Evolutionary conservation across 2,329 filamentous ascomycete genomes (phyloP).

Genomic region (Gaeumannomyces sp.): DNA sequence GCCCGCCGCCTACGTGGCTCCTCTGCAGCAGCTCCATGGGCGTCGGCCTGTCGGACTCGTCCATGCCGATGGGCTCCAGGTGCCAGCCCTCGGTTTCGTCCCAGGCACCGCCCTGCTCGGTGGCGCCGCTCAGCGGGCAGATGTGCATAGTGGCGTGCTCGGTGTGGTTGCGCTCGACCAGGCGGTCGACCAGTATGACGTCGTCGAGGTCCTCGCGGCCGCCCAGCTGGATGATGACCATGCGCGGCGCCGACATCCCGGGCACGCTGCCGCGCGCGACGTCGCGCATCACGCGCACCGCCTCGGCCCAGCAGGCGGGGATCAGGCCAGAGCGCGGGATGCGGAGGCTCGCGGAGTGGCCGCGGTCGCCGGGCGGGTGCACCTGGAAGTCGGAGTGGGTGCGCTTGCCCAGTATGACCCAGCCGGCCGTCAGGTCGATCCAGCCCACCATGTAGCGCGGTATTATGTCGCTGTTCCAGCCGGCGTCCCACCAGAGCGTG

Average conservation of each 20-base stretch:
- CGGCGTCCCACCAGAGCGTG: not conserved
- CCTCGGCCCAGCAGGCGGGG: not conserved
- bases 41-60: not conserved
- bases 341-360: not conserved
- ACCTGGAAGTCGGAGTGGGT: not conserved
- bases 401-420: not conserved
- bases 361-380: not conserved
- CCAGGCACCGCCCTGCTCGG: not conserved
- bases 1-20: no score
- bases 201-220: not conserved
- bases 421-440: not conserved
- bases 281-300: no score
- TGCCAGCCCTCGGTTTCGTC: not conserved
- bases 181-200: not conserved
- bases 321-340: not conserved
- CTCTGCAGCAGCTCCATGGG: not conserved
- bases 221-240: not conserved
- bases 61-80: not conserved
- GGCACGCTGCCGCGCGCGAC: no score
- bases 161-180: not conserved
- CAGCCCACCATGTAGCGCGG: not conserved
- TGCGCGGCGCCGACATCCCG: no score
- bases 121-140: not conserved
- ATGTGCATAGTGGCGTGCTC: not conserved
- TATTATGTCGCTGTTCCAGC: not conserved